A percentile compares a stretch with the other conserved stretches of the same genome.
phyloP scores from a whole-genome alignment of 352 stramenopile genomes.

The Phytophthora foliorum region DNA sequence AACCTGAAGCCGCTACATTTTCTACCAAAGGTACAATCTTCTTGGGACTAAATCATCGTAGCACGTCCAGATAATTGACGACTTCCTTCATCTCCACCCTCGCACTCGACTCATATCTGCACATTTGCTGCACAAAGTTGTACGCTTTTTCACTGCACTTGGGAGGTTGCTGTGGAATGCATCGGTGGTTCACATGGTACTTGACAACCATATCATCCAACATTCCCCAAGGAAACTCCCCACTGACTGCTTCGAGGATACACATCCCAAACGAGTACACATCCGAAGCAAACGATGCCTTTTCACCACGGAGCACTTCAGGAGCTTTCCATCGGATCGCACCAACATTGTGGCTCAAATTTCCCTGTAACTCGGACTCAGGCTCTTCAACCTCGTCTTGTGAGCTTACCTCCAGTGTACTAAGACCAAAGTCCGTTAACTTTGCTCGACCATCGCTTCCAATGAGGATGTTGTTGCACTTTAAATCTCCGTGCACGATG shows the following conservation, averaged over 20 bases:
- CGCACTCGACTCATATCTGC: background rate
- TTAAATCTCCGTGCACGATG: constrained; percentile 84
- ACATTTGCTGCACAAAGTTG: constrained; percentile 32
- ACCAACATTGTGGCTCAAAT: constrained; percentile 8
- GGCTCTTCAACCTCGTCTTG: background rate
- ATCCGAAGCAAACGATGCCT: constrained; percentile 24
- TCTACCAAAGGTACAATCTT: too few species aligned
- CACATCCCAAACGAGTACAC: constrained; percentile 42
- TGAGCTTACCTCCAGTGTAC: background rate
- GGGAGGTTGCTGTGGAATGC: background rate
- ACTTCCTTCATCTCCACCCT: constrained; percentile 11
- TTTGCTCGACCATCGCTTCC: constrained; percentile 24
- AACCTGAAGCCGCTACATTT: too few species aligned
- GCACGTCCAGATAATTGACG: background rate
- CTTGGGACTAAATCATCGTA: background rate
- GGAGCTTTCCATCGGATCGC: constrained; percentile 27
- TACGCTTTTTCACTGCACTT: constrained; percentile 4
- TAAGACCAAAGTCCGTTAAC: constrained; percentile 31
- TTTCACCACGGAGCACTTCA: constrained; percentile 10
- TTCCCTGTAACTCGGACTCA: background rate
- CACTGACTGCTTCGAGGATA: constrained; percentile 8
- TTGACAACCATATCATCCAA: constrained; percentile 1
- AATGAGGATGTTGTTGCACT: constrained; percentile 31
- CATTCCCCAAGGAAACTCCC: constrained; percentile 4
- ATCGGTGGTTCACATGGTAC: background rate